Conservation (phyloP, 305 asterid species). For the Solanum hybrid region DNA sequence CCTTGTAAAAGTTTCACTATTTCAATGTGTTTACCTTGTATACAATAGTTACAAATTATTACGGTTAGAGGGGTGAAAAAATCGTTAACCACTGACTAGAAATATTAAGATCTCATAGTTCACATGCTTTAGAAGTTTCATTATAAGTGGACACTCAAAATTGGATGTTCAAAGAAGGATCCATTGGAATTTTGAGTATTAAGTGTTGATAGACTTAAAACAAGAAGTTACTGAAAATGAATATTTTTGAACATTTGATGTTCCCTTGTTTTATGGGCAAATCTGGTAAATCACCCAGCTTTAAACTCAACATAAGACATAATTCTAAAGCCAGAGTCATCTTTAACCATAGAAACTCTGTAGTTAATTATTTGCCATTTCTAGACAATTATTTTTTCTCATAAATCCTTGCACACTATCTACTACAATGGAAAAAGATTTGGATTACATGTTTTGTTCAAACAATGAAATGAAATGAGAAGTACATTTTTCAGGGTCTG, state of each 20-base stretch:
- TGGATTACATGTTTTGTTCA: neutral
- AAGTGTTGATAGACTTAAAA: neutral
- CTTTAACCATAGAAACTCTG: neutral
- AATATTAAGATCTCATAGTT: neutral
- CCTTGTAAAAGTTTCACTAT: neutral
- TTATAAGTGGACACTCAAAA: neutral
- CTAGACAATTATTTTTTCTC: neutral
- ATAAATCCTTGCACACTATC: neutral
- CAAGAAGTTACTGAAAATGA: neutral
- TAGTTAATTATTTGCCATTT: neutral
- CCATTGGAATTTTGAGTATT: neutral
- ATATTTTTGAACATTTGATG: neutral
- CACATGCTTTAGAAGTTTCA: neutral
- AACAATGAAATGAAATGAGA: neutral
- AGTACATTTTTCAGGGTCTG: neutral
- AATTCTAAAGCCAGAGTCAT: neutral
- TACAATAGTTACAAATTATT: neutral
- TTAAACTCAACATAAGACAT: neutral
- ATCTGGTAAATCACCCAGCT: neutral
- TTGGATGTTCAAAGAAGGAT: neutral
- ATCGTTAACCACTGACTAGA: neutral
- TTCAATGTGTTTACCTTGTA: neutral
- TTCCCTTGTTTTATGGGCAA: neutral
- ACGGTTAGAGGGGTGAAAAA: neutral
- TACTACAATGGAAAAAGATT: neutral